These are phyloP conservation scores for Saxophila tyrrhenica DNA, from an alignment of 495 filamentous ascomycete genomes.

Conservation along the genomic window DNA sequence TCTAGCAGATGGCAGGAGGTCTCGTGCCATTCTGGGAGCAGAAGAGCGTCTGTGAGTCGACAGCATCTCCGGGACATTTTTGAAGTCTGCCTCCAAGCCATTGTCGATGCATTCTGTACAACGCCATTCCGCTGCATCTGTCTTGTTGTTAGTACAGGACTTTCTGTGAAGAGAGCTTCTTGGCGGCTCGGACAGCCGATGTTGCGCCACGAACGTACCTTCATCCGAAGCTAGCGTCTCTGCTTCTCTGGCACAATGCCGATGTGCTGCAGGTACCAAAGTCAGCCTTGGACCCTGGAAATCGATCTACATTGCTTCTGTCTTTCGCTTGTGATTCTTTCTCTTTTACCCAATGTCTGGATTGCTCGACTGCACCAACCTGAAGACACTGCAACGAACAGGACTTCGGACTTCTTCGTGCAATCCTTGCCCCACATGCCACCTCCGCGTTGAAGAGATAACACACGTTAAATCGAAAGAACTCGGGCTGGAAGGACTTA, in stretches of 20 bases:
- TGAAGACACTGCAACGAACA: background rate
- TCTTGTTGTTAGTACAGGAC: constrained; percentile 7
- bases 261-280: constrained; percentile 57
- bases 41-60: constrained; percentile 29
- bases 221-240: constrained; percentile 57
- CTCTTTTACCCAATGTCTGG: background rate
- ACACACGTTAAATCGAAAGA: too few relatives aligned
- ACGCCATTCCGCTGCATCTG: constrained; percentile 60
- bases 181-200: constrained; percentile 6
- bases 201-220: constrained; percentile 39
- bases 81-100: constrained; percentile 40
- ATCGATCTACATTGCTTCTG: background rate
- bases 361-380: background rate
- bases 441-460: too few relatives aligned
- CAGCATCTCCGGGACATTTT: constrained; percentile 22
- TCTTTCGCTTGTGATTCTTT: background rate
- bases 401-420: too few relatives aligned
- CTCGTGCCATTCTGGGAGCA: constrained; percentile 41
- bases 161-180: constrained; percentile 5
- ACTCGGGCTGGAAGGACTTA: too few relatives aligned
- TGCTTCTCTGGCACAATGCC: constrained; percentile 79
- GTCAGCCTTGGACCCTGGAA: constrained; percentile 27
- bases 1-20: constrained; percentile 63
- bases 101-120: constrained; percentile 67
- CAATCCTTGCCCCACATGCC: too few relatives aligned